Evolutionary conservation across 345 rosid species (phyloP).

Genomic region (Nasturtium officinale): DNA sequence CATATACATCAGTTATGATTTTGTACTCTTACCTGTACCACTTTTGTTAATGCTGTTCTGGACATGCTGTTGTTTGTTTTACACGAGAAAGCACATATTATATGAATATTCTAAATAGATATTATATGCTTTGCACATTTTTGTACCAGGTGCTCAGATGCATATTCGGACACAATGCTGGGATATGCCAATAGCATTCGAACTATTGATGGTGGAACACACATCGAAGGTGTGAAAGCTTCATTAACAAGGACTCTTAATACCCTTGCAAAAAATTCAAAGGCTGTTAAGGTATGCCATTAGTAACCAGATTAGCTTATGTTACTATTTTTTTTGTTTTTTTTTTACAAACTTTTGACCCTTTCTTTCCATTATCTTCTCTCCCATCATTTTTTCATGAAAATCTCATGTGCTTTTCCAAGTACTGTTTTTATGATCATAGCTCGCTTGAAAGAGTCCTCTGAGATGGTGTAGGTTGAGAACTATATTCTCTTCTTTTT

Average conservation of each 20-base stretch:
- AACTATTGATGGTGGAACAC: constrained; percentile 96
- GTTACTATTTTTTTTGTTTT: constrained; percentile 3
- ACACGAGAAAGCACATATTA: background rate
- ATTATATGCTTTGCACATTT: constrained; percentile 28
- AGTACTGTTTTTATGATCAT: background rate
- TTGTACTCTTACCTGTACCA: no score
- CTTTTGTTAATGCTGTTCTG: constrained; percentile 7
- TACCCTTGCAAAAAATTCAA: constrained; percentile 83
- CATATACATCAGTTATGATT: no score
- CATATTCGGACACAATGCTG: constrained; percentile 90
- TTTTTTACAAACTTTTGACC: background rate
- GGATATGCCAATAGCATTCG: constrained; percentile 99
- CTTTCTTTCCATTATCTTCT: background rate
- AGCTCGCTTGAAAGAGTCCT: constrained; percentile 3
- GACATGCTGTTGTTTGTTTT: constrained; percentile 6
- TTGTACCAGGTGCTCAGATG: constrained; percentile 85
- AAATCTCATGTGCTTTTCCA: background rate
- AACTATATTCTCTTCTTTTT: background rate
- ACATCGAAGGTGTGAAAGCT: constrained; percentile 89
- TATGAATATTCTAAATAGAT: background rate
- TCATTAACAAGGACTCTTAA: constrained; percentile 91
- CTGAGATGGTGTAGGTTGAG: constrained; percentile 1
- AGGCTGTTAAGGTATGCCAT: constrained; percentile 69
- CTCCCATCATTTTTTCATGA: background rate
- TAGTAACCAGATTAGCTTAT: constrained; percentile 25